phyloP scores from a whole-genome alignment of 768 basidiomycete genomes.

The Coprinellus micaceus region DNA sequence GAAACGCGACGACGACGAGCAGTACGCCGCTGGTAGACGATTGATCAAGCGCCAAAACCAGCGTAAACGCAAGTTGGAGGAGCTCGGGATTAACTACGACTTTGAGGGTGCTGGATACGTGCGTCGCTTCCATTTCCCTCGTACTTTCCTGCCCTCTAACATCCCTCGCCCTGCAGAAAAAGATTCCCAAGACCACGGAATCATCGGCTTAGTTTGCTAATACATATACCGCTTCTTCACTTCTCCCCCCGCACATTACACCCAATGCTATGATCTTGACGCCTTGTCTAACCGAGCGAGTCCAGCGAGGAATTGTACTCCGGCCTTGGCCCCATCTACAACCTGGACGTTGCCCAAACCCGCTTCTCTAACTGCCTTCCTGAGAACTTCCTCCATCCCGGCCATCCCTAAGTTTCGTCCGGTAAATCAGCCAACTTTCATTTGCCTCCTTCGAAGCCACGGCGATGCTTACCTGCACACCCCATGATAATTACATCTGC shows the following conservation, averaged over 20 bases:
- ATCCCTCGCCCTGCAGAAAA: conserved; percentile 18
- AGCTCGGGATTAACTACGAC: conserved; percentile 84
- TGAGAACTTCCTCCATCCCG: conserved; percentile 33
- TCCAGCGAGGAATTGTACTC: conserved; percentile 30
- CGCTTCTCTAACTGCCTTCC: conserved; percentile 24
- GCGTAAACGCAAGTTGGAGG: conserved; percentile 74
- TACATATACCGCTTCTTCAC: not conserved
- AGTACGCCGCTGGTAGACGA: conserved; percentile 59
- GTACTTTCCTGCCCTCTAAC: not conserved
- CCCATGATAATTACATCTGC: conserved; percentile 36
- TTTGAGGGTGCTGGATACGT: conserved; percentile 82
- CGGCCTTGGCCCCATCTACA: conserved; percentile 38
- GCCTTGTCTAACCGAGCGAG: conserved; percentile 24
- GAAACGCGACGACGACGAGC: conserved; percentile 73
- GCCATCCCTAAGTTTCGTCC: conserved; percentile 35
- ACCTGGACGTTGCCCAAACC: conserved; percentile 24
- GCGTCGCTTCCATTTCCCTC: conserved; percentile 28
- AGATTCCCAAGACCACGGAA: conserved; percentile 13
- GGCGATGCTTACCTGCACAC: conserved; percentile 29
- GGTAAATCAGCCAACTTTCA: too few species aligned
- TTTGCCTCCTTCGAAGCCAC: too few species aligned
- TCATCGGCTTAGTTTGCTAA: not conserved
- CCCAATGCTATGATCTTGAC: conserved; percentile 12
- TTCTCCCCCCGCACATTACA: not conserved
- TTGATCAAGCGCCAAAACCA: conserved; percentile 73